Base-by-base conservation (phyloP, 306 rosid genomes). In the Vigna nakashimae region DNA sequence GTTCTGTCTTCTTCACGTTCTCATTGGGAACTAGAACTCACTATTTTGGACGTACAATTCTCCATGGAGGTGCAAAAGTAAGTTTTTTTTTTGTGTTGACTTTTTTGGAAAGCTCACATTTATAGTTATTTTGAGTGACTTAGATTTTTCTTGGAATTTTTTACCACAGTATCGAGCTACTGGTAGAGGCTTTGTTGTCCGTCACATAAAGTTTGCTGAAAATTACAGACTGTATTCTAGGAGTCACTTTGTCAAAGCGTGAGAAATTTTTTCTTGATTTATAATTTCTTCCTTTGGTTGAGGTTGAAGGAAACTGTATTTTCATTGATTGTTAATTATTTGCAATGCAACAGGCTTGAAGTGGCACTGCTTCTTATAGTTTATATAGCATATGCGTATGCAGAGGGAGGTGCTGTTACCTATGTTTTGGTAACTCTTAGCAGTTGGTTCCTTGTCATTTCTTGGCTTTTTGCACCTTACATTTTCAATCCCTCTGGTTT, bases 401-500 rank as follows among this genome's bases (percentile, higher is more conserved):
- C 89, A 6, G 78, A 80, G 75, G 97, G 97, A 75, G 99, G 99
- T 70, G 90, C 98, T 77, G 90, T 85, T 75, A 84, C 99, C 16
- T 95, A 82, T 82, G 56, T 91, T 84, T 82, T 95, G 87, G 76
- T 92, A 53, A 95, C 99, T 72, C 43, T 95, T 7, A 95, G 99
- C 87, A 95, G 99, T 87, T 95, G 99, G 99, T 95, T 95, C 93
- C 91, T 95, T 56, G 99, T 92, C 83, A 82, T 95, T 85, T 95
- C 99, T 57, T 95, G 99, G 99, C 95, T 95, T 78, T 95, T 92
- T 40, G 98, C 98, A 50, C 98, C 98, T 13, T 95, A 95, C 80
- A 92, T 95, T 86, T 95, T 95, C 81, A 95, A 95, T 82, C 98
- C 98, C 45, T 95, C 98, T 36, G 98, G 98, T 72, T 95, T 95